A percentile compares a stretch with the other conserved stretches of the same genome.
Evolutionary conservation across 2,329 filamentous ascomycete species (phyloP).

Genomic region (Purpureocillium takamizusanense): DNA sequence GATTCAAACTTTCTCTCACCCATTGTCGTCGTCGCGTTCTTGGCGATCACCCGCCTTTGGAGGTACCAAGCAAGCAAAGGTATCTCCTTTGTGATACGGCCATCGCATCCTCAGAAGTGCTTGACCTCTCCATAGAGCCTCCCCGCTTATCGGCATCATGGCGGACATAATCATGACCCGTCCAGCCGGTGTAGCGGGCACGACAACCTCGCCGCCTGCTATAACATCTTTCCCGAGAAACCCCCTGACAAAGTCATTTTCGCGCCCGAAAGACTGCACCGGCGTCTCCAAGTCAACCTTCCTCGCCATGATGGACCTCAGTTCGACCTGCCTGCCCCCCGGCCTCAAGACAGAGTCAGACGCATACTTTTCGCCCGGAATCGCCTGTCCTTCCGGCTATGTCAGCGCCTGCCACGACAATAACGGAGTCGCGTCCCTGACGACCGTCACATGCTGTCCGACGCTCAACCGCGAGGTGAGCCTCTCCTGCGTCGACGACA

Average conservation of each 20-base stretch:
- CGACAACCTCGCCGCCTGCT: neutral
- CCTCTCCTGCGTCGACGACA: slow-evolving; percentile 17
- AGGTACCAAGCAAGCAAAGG: too few species aligned
- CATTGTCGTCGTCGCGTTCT: too few species aligned
- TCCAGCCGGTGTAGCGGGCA: neutral
- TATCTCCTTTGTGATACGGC: too few species aligned
- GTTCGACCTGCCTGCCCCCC: slow-evolving; percentile 17
- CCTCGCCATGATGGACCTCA: slow-evolving; percentile 21
- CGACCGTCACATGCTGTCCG: slow-evolving; percentile 27
- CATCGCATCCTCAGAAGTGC: too few species aligned
- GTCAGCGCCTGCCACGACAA: slow-evolving; percentile 19
- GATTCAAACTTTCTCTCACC: too few species aligned
- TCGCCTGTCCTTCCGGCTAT: slow-evolving; percentile 21
- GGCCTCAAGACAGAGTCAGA: slow-evolving; percentile 15
- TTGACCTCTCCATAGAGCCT: too few species aligned
- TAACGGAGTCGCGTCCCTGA: slow-evolving; percentile 14
- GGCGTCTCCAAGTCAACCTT: slow-evolving; percentile 11
- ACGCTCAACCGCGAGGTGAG: slow-evolving; percentile 13
- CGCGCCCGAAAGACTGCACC: slow-evolving; percentile 11
- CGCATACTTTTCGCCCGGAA: slow-evolving; percentile 21
- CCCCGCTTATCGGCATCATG: neutral
- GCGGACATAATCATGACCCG: neutral
- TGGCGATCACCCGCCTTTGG: too few species aligned
- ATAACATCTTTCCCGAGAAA: slow-evolving; percentile 12
- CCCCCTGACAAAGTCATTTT: slow-evolving; percentile 18